Evolutionary conservation across 768 basidiomycete species (phyloP), one percentile per base, ranked within the genome.

Genomic region (Coprinopsis marcescibilis): DNA sequence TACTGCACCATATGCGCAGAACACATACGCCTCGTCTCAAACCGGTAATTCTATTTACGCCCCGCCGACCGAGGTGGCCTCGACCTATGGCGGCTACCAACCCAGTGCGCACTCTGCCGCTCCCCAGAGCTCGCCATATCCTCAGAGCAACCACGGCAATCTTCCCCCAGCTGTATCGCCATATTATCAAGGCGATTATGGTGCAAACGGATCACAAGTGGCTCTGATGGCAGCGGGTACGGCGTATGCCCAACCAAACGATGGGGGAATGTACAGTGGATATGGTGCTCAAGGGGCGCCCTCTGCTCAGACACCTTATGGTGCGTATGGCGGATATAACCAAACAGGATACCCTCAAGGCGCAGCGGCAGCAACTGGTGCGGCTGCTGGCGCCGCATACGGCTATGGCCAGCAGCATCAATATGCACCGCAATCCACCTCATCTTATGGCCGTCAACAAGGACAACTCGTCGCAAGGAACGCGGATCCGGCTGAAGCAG

Each of bases 11-110:
- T 17, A 37, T 8, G 35, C 13, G 15, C 20, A 36, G 8, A 36
- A 36, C 15, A 12, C 33, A 36, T 43, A 24, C n/a, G 34, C 24
- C 32, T 46, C 46, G n/a, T 33, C 27, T 25, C 36, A 37, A 37
- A 40, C 36, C 42, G 30, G 15, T 32, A 48, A 24, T 21, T 39
- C 25, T 34, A 15, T 13, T 23, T 23, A 25, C 19, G 33, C 15
- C 17, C 19, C 34, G 15, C 33, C 27, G 15, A 36, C 13, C 35
- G 35, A 36, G 15, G 6, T 17, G 35, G 35, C 8, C 15, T 12
- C 29, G n/a, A n/a, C n/a, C n/a, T n/a, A n/a, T n/a, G n/a, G n/a
- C n/a, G n/a, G n/a, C n/a, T n/a, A n/a, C n/a, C n/a, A n/a, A n/a
- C n/a, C n/a, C n/a, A n/a, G n/a, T n/a, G n/a, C n/a, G n/a, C n/a